A percentile compares a stretch with the other conserved stretches of the same genome.
phyloP scores from a whole-genome alignment of 192 early-diverging fungal genomes.

The Coemansia sp. region DNA sequence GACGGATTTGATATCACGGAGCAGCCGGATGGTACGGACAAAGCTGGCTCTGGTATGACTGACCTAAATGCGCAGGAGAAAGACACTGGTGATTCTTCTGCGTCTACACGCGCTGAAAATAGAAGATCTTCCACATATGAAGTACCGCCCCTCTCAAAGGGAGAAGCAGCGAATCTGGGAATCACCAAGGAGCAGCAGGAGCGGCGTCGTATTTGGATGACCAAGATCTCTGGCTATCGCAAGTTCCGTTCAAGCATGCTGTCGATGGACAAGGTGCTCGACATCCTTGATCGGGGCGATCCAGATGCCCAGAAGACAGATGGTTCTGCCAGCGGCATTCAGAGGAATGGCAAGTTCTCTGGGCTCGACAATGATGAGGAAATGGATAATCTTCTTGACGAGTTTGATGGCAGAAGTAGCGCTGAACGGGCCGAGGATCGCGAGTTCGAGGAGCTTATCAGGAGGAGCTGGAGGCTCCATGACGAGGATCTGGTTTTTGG shows the following conservation, averaged over 20 bases:
- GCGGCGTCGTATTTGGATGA: constrained; percentile 45
- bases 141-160: constrained; percentile 21
- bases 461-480: constrained; percentile 40
- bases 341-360: background rate
- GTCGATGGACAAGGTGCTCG: constrained; percentile 34
- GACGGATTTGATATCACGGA: background rate
- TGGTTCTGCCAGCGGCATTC: background rate
- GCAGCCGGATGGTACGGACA: background rate
- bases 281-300: constrained; percentile 14
- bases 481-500: constrained; percentile 28
- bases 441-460: constrained; percentile 48
- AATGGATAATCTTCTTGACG: background rate
- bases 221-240: constrained; percentile 42
- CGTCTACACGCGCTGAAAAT: background rate
- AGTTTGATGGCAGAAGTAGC: background rate
- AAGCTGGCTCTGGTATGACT: background rate
- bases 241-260: constrained; percentile 33
- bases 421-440: constrained; percentile 14
- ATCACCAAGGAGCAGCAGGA: constrained; percentile 40
- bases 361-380: background rate
- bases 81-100: background rate
- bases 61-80: background rate
- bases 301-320: background rate
- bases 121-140: background rate
- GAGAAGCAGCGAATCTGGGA: constrained; percentile 25